A percentile compares a stretch with the other conserved stretches of the same genome.
Conservation (phyloP, 2,329 filamentous ascomycete genomes). For the Exutisphaerella laricina region DNA sequence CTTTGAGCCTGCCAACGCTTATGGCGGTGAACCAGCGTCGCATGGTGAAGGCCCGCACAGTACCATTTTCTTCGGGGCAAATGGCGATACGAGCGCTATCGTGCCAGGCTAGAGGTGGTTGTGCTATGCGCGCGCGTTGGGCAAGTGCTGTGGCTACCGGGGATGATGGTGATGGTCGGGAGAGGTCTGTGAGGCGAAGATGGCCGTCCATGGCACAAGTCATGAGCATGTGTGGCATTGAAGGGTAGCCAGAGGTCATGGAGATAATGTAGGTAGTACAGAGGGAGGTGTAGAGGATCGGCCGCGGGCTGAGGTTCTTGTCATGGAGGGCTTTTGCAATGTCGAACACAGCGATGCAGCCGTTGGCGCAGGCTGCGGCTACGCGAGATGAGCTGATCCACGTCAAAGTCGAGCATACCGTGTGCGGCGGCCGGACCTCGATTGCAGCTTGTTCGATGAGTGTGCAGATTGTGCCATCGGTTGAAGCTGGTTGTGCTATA, state of each 20-base stretch:
- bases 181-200: conserved; percentile 50
- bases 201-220: conserved; percentile 53
- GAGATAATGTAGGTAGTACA: conserved; percentile 45
- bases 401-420: conserved; percentile 51
- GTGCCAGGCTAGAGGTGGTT: conserved; percentile 48
- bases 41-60: conserved; percentile 44
- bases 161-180: conserved; percentile 41
- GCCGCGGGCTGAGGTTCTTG: conserved; percentile 29
- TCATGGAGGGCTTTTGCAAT: conserved; percentile 25
- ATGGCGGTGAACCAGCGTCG: conserved; percentile 49
- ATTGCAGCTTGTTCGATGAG: conserved; percentile 46
- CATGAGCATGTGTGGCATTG: conserved; percentile 48
- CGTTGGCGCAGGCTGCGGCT: conserved; percentile 52
- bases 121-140: conserved; percentile 47
- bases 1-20: conserved; percentile 34
- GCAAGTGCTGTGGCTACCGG: conserved; percentile 41
- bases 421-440: conserved; percentile 45
- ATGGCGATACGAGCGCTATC: conserved; percentile 52
- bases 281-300: conserved; percentile 41
- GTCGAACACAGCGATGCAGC: conserved; percentile 52
- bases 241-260: conserved; percentile 49
- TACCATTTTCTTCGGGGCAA: conserved; percentile 51
- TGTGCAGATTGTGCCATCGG: conserved; percentile 30
- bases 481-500: conserved; percentile 33
- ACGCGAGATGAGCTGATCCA: conserved; percentile 55